Conservation (phyloP, 306 rosid species). For the Vachellia pachyceras region DNA sequence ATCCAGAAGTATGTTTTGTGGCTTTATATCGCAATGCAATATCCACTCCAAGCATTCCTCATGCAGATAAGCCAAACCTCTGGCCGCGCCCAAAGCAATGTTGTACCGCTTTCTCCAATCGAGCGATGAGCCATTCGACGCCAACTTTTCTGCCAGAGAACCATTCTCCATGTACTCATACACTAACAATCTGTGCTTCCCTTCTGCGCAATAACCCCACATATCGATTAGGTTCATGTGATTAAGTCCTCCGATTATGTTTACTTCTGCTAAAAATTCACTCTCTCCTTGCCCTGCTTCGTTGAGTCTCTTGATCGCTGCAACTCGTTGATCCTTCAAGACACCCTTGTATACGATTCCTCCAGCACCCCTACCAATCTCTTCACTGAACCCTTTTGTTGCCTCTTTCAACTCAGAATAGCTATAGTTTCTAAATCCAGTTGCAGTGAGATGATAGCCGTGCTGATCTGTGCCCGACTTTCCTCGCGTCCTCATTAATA, state of each 20-base stretch:
- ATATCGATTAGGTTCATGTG: background rate
- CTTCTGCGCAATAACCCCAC: background rate
- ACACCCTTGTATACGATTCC: background rate
- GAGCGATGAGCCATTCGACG: background rate
- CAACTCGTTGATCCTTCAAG: background rate
- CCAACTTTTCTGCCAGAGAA: background rate
- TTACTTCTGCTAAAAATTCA: background rate
- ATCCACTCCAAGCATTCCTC: slow-evolving; percentile 3
- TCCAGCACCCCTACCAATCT: background rate
- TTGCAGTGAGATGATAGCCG: background rate
- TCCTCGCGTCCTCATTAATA: background rate
- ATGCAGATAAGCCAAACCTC: background rate
- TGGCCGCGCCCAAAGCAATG: background rate
- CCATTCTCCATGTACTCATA: background rate
- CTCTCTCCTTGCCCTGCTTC: background rate
- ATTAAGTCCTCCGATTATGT: background rate
- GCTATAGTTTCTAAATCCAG: background rate
- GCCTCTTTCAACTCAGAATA: slow-evolving; percentile 1
- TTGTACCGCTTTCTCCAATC: background rate
- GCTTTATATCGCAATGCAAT: background rate
- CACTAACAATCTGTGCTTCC: background rate
- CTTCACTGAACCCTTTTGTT: background rate
- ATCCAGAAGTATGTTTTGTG: background rate
- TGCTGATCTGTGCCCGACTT: background rate
- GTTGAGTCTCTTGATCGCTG: background rate